phyloP scores from a whole-genome alignment of 805 yeast genomes.

The Pichia thaimueangensis region DNA sequence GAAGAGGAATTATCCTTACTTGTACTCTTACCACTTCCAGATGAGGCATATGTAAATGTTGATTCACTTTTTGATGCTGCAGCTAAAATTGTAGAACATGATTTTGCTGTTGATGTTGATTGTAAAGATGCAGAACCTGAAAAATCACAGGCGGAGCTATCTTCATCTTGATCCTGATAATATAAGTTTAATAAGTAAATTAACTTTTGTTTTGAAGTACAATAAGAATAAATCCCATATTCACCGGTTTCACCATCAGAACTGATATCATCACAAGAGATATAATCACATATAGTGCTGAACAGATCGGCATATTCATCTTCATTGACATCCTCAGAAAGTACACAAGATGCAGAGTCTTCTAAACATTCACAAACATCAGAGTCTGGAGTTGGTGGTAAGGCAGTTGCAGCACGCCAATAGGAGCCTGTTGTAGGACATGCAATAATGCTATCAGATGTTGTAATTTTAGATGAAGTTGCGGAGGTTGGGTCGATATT shows the following conservation, averaged over 20 bases:
- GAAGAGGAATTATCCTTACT: neutral
- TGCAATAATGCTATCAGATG: constrained; percentile 29
- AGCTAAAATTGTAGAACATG: constrained; percentile 43
- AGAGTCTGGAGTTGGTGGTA: constrained; percentile 76
- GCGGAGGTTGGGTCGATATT: constrained; percentile 46
- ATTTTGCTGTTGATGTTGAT: constrained; percentile 32
- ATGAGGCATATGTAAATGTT: constrained; percentile 18
- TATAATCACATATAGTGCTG: constrained; percentile 47
- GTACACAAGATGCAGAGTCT: constrained; percentile 51
- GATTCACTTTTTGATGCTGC: constrained; percentile 19
- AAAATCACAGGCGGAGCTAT: constrained; percentile 59
- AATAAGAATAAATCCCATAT: constrained; percentile 71
- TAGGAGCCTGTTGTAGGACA: constrained; percentile 47
- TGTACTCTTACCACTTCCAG: neutral
- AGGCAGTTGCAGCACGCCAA: constrained; percentile 62
- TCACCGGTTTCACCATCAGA: constrained; percentile 57
- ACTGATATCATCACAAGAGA: constrained; percentile 56
- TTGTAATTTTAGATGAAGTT: constrained; percentile 31
- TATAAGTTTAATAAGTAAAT: constrained; percentile 61
- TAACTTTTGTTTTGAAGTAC: constrained; percentile 64
- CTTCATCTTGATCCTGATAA: constrained; percentile 41
- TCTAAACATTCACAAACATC: constrained; percentile 59
- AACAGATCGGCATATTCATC: constrained; percentile 58
- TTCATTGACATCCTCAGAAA: constrained; percentile 41
- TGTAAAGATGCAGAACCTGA: constrained; percentile 58